Conservation (phyloP, 257 asterid species). For the Solanum boliviense region DNA sequence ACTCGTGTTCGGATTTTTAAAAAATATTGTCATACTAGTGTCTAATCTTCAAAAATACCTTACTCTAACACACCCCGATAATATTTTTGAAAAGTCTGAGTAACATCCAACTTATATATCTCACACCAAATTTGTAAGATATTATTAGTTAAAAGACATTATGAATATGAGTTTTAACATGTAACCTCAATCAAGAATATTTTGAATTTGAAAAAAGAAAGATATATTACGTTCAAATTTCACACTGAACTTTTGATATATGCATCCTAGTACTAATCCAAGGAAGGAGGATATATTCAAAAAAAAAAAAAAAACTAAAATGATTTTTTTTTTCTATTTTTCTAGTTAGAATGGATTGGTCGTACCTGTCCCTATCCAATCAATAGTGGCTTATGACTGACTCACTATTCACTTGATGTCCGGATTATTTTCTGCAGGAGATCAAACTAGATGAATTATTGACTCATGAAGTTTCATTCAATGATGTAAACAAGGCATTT, state of each 20-base stretch:
- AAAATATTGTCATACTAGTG: background rate
- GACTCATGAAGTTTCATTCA: constrained; percentile 51
- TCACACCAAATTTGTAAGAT: background rate
- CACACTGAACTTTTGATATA: too few species aligned
- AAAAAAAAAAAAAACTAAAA: background rate
- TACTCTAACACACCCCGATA: background rate
- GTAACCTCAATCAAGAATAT: background rate
- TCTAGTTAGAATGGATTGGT: background rate
- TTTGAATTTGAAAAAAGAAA: too few species aligned
- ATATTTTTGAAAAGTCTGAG: background rate
- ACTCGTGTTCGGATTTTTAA: background rate
- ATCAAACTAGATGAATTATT: constrained; percentile 42
- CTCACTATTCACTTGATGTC: background rate
- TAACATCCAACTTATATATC: background rate
- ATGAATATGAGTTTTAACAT: background rate
- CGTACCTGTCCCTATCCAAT: background rate
- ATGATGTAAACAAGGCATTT: constrained; percentile 39
- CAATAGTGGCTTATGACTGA: background rate
- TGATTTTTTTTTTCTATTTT: background rate
- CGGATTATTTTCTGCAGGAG: constrained; percentile 21
- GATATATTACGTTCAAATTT: too few species aligned
- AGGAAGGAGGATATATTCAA: background rate
- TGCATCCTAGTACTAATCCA: background rate
- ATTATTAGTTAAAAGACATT: background rate
- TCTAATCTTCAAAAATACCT: background rate